Evolutionary conservation across 257 asterid species (phyloP).

Genomic region (Scutellaria baicalensis): DNA sequence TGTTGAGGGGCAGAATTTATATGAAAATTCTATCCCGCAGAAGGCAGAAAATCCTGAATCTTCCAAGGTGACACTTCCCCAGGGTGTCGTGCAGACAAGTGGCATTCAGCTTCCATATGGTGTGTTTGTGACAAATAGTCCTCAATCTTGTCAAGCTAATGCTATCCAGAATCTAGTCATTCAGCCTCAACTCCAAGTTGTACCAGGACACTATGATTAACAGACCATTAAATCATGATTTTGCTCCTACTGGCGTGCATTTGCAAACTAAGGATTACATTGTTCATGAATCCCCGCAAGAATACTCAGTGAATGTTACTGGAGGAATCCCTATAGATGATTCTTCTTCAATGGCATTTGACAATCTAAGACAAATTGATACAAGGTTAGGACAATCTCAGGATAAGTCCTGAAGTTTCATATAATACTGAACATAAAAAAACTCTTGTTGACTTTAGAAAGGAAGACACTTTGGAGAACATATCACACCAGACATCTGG

Average conservation of each 20-base stretch:
- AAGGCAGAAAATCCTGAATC: constrained; percentile 44
- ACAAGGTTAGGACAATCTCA: constrained; percentile 64
- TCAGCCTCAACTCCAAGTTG: constrained; percentile 54
- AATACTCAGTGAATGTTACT: constrained; percentile 33
- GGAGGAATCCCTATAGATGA: constrained; percentile 43
- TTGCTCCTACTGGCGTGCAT: constrained; percentile 29
- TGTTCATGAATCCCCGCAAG: constrained; percentile 49
- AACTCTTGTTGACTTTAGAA: constrained; percentile 25
- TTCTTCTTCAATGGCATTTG: constrained; percentile 33
- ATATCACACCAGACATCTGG: constrained; percentile 25
- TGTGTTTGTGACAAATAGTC: constrained; percentile 30
- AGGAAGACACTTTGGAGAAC: constrained; percentile 26
- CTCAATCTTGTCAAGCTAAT: constrained; percentile 42
- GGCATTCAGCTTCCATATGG: constrained; percentile 51
- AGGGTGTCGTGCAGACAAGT: constrained; percentile 35
- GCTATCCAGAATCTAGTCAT: constrained; percentile 31
- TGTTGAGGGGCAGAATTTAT: constrained; percentile 31
- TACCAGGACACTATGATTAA: constrained; percentile 39
- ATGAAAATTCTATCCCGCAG: constrained; percentile 30
- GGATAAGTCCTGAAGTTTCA: constrained; percentile 45
- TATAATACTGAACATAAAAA: constrained; percentile 30
- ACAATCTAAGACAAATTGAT: constrained; percentile 58
- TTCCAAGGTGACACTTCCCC: constrained; percentile 36
- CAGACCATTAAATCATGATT: constrained; percentile 40
- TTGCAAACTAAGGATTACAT: constrained; percentile 37